These are phyloP conservation scores for Ophiocordyceps australis DNA, from an alignment of 2,329 filamentous ascomycete species.

Conservation along the genomic window DNA sequence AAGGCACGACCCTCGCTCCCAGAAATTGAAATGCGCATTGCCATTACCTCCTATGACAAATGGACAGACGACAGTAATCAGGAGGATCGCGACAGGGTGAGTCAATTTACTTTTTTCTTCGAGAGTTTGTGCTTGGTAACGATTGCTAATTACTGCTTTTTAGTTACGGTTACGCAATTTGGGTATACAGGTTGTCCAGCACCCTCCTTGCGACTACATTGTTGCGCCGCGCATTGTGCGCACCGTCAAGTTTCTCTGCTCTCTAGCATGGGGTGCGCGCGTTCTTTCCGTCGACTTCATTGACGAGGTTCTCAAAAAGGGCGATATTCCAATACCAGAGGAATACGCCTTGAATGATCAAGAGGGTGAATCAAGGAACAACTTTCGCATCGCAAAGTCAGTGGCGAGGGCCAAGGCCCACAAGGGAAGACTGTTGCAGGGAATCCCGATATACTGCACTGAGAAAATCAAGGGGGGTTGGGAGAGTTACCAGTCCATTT, in stretches of 20 bases:
- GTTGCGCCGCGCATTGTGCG: slow-evolving; percentile 75
- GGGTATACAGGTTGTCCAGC: slow-evolving; percentile 64
- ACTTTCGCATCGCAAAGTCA: slow-evolving; percentile 50
- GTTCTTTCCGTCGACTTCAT: slow-evolving; percentile 68
- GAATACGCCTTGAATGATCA: slow-evolving; percentile 54
- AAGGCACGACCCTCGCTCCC: slow-evolving; percentile 40
- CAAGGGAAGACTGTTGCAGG: slow-evolving; percentile 54
- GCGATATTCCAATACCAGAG: slow-evolving; percentile 43
- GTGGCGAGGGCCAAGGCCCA: slow-evolving; percentile 57
- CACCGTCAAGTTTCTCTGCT: slow-evolving; percentile 85
- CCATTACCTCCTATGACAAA: slow-evolving; percentile 68
- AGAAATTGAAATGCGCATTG: slow-evolving; percentile 53
- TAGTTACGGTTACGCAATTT: slow-evolving; percentile 65
- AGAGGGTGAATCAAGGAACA: slow-evolving; percentile 53
- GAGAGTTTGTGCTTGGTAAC: slow-evolving; percentile 5
- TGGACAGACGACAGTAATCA: slow-evolving; percentile 60
- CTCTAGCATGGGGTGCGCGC: slow-evolving; percentile 62
- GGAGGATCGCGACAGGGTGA: slow-evolving; percentile 67
- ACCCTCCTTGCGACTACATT: slow-evolving; percentile 66
- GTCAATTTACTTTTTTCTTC: slow-evolving; percentile 10
- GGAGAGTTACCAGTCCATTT: slow-evolving; percentile 72
- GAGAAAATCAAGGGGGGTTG: slow-evolving; percentile 62
- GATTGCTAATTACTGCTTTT: too few species aligned
- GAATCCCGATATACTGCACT: slow-evolving; percentile 71
- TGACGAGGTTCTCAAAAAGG: slow-evolving; percentile 53